A percentile compares a stretch with the other conserved stretches of the same genome.
These are phyloP conservation scores for Rhododendron williamsianum DNA, from an alignment of 148 eudicot species.

Conservation along the genomic window DNA sequence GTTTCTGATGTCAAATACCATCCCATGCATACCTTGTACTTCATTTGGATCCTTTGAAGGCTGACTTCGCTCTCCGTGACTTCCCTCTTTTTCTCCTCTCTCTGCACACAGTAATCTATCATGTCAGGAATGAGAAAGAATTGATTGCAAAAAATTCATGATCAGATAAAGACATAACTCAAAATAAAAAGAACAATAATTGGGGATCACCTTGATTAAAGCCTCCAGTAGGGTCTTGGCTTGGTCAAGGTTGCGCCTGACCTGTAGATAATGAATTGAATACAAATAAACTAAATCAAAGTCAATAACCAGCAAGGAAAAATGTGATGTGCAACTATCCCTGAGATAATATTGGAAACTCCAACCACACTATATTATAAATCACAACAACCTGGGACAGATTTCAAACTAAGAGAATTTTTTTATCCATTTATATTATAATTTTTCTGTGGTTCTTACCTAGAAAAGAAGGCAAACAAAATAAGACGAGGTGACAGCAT, in stretches of 20 bases:
- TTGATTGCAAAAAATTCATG: not conserved
- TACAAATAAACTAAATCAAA: not conserved
- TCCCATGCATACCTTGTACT: constrained; percentile 66
- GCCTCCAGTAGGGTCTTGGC: constrained; percentile 83
- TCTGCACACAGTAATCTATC: constrained; percentile 39
- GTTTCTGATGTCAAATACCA: not conserved
- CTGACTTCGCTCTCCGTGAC: constrained; percentile 84
- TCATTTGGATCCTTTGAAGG: constrained; percentile 87
- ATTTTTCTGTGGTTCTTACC: not conserved
- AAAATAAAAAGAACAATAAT: not conserved
- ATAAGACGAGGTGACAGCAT: not conserved
- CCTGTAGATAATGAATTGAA: constrained; percentile 36
- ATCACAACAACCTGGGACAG: not conserved
- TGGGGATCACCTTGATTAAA: constrained; percentile 57
- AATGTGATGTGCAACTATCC: constrained; percentile 1
- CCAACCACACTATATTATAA: not conserved
- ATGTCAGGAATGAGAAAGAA: not conserved
- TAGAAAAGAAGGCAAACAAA: not conserved
- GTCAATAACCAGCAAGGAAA: not conserved
- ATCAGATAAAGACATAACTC: not conserved
- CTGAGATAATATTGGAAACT: not conserved
- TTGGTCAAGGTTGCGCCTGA: constrained; percentile 95
- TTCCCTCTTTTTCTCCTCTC: constrained; percentile 97
- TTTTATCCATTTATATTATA: not conserved
- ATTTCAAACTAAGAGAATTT: not conserved